Evolutionary conservation across 1,284 basidiomycete species (phyloP).

Genomic region (Quambalaria eucalypti): DNA sequence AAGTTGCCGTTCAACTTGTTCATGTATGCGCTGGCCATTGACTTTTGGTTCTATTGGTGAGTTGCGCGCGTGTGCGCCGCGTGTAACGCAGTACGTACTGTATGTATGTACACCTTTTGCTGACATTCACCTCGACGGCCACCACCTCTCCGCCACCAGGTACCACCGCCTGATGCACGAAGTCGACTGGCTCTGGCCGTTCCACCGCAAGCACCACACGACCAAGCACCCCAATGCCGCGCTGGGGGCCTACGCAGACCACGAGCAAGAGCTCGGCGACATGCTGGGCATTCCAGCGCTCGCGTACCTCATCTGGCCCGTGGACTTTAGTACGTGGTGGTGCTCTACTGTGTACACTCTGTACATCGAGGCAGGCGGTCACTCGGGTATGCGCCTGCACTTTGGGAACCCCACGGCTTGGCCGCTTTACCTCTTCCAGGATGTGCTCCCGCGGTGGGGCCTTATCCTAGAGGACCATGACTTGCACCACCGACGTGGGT

Average conservation of each 20-base stretch:
- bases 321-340: conserved; percentile 21
- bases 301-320: conserved; percentile 19
- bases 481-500: conserved; percentile 43
- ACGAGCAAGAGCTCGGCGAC: conserved; percentile 35
- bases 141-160: conserved; percentile 9
- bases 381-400: conserved; percentile 34
- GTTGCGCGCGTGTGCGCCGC: background rate
- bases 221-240: conserved; percentile 27
- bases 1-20: conserved; percentile 30
- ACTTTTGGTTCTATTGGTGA: conserved; percentile 26
- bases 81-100: background rate
- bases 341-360: conserved; percentile 22
- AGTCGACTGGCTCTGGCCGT: conserved; percentile 16
- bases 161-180: conserved; percentile 38
- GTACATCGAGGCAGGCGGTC: conserved; percentile 35
- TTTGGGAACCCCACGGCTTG: conserved; percentile 25
- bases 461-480: conserved; percentile 43
- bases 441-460: too few species aligned
- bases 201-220: background rate
- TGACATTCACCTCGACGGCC: background rate
- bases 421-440: conserved; percentile 3
- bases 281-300: conserved; percentile 29
- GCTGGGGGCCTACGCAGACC: conserved; percentile 28
- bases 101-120: background rate
- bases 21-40: conserved; percentile 16